Percentiles rank a stretch among this genome's conserved stretches.
These are phyloP conservation scores for Candida odintsovae DNA, from an alignment of 805 yeast genomes.

Conservation along the genomic window DNA sequence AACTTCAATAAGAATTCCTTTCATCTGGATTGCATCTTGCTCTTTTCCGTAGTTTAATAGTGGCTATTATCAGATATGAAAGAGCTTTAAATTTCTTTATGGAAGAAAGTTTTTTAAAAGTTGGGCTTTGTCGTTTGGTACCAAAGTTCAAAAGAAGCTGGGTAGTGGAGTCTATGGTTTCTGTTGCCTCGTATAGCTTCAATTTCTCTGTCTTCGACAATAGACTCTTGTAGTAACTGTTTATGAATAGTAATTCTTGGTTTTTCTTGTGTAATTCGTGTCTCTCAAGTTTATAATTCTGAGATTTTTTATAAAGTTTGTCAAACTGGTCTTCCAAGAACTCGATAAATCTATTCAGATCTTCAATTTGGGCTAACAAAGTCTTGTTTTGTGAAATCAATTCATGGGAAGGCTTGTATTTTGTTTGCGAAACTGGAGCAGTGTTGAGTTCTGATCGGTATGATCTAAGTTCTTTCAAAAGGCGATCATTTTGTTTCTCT, in stretches of 20 bases:
- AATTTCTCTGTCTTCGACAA: not conserved
- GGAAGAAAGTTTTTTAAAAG: not conserved
- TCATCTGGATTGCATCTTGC: not conserved
- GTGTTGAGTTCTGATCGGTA: not conserved
- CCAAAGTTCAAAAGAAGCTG: constrained; percentile 1
- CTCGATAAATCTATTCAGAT: constrained; percentile 14
- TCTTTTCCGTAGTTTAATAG: not conserved
- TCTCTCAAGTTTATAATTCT: constrained; percentile 7
- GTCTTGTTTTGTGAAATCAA: constrained; percentile 4
- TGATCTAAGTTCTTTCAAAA: not conserved
- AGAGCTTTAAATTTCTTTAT: not conserved
- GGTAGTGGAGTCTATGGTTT: constrained; percentile 4
- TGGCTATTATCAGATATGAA: not conserved
- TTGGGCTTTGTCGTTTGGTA: not conserved
- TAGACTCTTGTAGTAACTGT: constrained; percentile 3
- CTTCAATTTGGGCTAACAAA: constrained; percentile 10
- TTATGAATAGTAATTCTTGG: constrained; percentile 6
- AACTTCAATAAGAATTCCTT: too few species aligned
- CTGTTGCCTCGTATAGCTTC: not conserved
- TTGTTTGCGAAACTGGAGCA: not conserved
- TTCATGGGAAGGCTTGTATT: constrained; percentile 2
- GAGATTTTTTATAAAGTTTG: constrained; percentile 5
- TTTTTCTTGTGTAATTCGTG: constrained; percentile 9
- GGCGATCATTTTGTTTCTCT: not conserved
- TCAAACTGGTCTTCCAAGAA: constrained; percentile 16